Evolutionary conservation across 176 grass and related monocot genomes (phyloP).

Genomic region (Eragrostis curvula): DNA sequence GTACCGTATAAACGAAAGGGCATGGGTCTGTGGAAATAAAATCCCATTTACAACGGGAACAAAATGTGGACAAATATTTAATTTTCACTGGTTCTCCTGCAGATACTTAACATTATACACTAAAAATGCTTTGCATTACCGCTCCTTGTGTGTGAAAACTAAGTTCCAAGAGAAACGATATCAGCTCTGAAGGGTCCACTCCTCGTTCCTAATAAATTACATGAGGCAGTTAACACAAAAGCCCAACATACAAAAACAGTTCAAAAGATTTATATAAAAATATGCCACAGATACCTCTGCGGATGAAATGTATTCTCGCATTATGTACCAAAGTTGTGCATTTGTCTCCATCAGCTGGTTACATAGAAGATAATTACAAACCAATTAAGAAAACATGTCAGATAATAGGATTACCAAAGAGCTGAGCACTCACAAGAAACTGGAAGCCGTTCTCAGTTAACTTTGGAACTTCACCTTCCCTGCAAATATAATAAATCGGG

Average conservation of each 20-base stretch:
- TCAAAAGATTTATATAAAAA: constrained; percentile 26
- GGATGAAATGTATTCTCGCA: constrained; percentile 93
- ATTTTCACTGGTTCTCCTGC: not conserved
- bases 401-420: constrained; percentile 40
- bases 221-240: constrained; percentile 33
- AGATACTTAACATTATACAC: constrained; percentile 25
- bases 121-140: constrained; percentile 50
- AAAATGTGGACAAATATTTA: not conserved
- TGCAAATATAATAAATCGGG: constrained; percentile 52
- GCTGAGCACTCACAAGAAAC: constrained; percentile 61
- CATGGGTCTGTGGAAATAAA: not conserved
- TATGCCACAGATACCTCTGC: constrained; percentile 70
- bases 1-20: not conserved
- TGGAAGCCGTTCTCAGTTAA: constrained; percentile 97
- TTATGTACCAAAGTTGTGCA: constrained; percentile 95
- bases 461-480: constrained; percentile 77
- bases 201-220: constrained; percentile 70
- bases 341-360: constrained; percentile 94
- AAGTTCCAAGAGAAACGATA: constrained; percentile 94
- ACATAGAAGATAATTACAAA: constrained; percentile 40
- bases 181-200: constrained; percentile 80
- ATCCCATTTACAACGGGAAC: not conserved
- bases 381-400: constrained; percentile 20
- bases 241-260: constrained; percentile 26
- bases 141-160: constrained; percentile 84